These are phyloP conservation scores for Aquilaria agallochum DNA, from an alignment of 441 rosid genomes.

Conservation along the genomic window DNA sequence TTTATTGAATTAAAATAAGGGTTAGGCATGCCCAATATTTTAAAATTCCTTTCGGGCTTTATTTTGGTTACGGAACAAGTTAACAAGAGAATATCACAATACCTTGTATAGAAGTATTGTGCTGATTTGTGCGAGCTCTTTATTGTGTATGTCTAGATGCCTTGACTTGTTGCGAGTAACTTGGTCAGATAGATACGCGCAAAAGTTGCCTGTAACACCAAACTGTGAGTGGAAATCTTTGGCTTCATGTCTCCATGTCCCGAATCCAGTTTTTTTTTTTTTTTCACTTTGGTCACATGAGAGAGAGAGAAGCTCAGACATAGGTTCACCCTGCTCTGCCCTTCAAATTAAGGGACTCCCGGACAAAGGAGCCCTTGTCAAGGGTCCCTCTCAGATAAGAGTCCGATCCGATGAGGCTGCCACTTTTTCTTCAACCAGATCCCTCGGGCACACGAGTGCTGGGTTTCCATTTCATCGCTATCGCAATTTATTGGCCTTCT, in stretches of 20 bases:
- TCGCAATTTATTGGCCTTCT: neutral
- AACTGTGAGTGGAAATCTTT: slow-evolving; percentile 1
- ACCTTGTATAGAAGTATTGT: too few species aligned
- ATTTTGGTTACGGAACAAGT: too few species aligned
- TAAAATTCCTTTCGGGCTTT: too few species aligned
- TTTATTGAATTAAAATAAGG: too few species aligned
- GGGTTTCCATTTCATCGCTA: neutral
- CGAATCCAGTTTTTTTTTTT: slow-evolving; percentile 17
- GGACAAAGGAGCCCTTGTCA: neutral
- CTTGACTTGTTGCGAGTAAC: too few species aligned
- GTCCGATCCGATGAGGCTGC: neutral
- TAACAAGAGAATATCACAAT: too few species aligned
- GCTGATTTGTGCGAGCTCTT: too few species aligned
- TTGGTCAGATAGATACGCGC: too few species aligned
- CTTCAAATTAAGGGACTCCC: neutral
- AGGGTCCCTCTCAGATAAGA: neutral
- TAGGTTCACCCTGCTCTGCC: neutral
- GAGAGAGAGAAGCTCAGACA: neutral
- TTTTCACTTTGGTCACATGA: slow-evolving; percentile 6
- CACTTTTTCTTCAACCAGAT: neutral
- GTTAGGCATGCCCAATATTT: too few species aligned
- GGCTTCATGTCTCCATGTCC: slow-evolving; percentile 19
- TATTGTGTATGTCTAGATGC: too few species aligned
- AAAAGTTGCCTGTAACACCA: neutral
- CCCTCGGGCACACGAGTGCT: slow-evolving; percentile 6